Conservation (phyloP, 2,329 filamentous ascomycete genomes). For the Massarina eburnea region DNA sequence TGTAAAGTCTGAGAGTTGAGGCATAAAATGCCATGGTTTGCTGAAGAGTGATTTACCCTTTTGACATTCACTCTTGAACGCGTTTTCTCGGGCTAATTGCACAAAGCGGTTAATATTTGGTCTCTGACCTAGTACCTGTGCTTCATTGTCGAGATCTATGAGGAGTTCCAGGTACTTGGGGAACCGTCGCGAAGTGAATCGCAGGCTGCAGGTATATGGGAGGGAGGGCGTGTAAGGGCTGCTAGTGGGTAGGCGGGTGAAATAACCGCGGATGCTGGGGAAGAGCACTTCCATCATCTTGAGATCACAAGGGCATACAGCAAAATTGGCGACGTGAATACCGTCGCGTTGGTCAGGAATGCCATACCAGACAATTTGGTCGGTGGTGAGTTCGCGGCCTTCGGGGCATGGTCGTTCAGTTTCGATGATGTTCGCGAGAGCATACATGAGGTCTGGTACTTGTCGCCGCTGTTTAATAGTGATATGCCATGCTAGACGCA, state of each 20-base stretch:
- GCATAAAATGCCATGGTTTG: slow-evolving; percentile 75
- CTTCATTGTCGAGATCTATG: slow-evolving; percentile 54
- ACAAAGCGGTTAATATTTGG: slow-evolving; percentile 64
- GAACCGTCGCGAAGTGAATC: slow-evolving; percentile 61
- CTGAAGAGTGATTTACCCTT: slow-evolving; percentile 64
- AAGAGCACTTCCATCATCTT: slow-evolving; percentile 72
- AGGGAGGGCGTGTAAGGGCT: slow-evolving; percentile 44
- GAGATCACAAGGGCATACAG: slow-evolving; percentile 73
- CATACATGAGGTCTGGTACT: slow-evolving; percentile 69
- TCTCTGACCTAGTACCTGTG: slow-evolving; percentile 33
- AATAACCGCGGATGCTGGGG: slow-evolving; percentile 69
- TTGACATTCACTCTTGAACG: slow-evolving; percentile 59
- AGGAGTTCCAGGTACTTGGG: slow-evolving; percentile 59
- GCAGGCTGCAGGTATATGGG: slow-evolving; percentile 67
- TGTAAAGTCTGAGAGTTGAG: slow-evolving; percentile 73
- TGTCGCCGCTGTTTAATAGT: slow-evolving; percentile 69
- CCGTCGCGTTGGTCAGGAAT: slow-evolving; percentile 68
- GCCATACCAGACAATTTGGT: slow-evolving; percentile 70
- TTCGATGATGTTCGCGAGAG: slow-evolving; percentile 65
- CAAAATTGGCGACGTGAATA: slow-evolving; percentile 69
- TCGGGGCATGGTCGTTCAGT: slow-evolving; percentile 62
- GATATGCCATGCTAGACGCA: slow-evolving; percentile 80
- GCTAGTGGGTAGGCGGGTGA: slow-evolving; percentile 53
- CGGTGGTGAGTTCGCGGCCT: slow-evolving; percentile 51
- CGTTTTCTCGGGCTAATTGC: slow-evolving; percentile 57